phyloP scores from a whole-genome alignment of 2,329 filamentous ascomycete genomes.

The Magnaporthiopsis poae region DNA sequence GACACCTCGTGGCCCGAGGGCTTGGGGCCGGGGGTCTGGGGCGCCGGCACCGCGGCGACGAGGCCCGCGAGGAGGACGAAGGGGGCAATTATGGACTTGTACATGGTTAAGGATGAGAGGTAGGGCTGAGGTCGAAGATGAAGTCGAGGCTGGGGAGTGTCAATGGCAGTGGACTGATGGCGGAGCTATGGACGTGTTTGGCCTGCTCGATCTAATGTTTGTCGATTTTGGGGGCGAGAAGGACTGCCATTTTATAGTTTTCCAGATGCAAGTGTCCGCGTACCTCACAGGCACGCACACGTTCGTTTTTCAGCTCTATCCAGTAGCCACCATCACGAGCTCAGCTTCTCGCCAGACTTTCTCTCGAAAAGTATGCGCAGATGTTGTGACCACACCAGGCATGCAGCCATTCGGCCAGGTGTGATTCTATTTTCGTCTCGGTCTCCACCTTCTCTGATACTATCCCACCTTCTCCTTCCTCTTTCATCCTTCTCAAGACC shows the following conservation, averaged over 20 bases:
- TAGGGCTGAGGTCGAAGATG: neutral
- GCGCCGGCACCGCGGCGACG: slow-evolving; percentile 9
- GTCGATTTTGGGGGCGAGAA: too few relatives aligned
- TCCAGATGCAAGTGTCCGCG: neutral
- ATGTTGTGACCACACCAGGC: neutral
- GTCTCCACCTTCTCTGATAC: neutral
- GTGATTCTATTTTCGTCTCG: neutral
- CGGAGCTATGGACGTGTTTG: neutral
- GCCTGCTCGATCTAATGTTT: neutral
- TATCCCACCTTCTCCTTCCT: neutral
- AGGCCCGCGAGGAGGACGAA: slow-evolving; percentile 9
- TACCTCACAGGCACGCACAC: neutral
- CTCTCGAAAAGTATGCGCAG: neutral
- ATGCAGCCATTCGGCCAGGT: neutral
- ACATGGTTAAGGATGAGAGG: neutral
- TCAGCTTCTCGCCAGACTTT: neutral
- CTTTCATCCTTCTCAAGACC: neutral
- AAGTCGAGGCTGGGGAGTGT: neutral
- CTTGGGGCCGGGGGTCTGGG: slow-evolving; percentile 5
- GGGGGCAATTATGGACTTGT: slow-evolving; percentile 2
- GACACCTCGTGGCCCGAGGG: slow-evolving; percentile 19
- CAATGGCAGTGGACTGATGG: neutral
- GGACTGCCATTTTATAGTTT: neutral
- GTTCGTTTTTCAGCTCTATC: neutral
- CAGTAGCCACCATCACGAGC: neutral